A percentile compares a stretch with the other conserved stretches of the same genome.
phyloP scores from a whole-genome alignment of 208 protist species.

The Trypanosoma mega region DNA sequence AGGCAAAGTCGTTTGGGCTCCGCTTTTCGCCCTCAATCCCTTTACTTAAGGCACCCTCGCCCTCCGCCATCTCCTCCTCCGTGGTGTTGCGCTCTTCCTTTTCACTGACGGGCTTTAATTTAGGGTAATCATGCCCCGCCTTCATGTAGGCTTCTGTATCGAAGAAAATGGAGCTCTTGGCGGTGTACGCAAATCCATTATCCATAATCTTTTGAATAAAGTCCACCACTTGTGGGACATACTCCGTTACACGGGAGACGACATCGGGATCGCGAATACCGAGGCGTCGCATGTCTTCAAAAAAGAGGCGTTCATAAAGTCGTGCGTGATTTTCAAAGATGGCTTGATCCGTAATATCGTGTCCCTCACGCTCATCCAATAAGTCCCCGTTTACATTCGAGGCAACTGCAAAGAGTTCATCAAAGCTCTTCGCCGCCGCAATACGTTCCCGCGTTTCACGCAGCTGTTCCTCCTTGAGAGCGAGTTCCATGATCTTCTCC shows the following conservation, averaged over 20 bases:
- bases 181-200: constrained; percentile 95
- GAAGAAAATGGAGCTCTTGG: constrained; percentile 95
- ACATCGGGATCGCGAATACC: constrained; percentile 88
- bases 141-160: constrained; percentile 87
- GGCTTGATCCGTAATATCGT: constrained; percentile 60
- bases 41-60: constrained; percentile 78
- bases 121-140: constrained; percentile 93
- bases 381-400: constrained; percentile 76
- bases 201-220: constrained; percentile 95
- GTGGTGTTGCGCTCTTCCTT: constrained; percentile 53
- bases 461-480: constrained; percentile 69
- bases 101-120: constrained; percentile 73
- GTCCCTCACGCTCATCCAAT: constrained; percentile 72
- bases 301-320: constrained; percentile 91
- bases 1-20: constrained; percentile 94
- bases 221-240: constrained; percentile 95
- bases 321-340: constrained; percentile 90
- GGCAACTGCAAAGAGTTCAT: constrained; percentile 51
- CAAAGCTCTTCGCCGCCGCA: constrained; percentile 45
- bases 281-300: constrained; percentile 92
- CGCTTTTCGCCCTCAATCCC: constrained; percentile 87
- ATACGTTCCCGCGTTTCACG: constrained; percentile 55
- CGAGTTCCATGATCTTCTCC: constrained; percentile 80
- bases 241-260: constrained; percentile 97
- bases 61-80: constrained; percentile 91